These are phyloP conservation scores for Phytophthora vignae DNA, from an alignment of 352 stramenopile genomes.

Conservation along the genomic window DNA sequence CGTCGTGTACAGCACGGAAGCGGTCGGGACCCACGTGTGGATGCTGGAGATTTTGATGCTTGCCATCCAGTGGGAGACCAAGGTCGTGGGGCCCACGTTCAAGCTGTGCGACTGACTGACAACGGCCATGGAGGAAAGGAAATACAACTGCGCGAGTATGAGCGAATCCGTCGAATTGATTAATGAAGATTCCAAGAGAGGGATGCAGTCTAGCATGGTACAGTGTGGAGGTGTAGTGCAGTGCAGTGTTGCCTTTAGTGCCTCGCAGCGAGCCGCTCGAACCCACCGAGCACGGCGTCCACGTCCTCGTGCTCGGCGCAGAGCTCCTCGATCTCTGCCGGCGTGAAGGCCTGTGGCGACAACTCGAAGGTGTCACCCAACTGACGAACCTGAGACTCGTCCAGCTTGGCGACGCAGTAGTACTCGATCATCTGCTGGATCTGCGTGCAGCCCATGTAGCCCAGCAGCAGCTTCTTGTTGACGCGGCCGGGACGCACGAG, in stretches of 20 bases:
- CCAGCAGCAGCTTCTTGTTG: conserved; percentile 85
- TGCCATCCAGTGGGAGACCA: conserved; percentile 63
- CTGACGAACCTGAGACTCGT: conserved; percentile 15
- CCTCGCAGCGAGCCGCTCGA: conserved; percentile 25
- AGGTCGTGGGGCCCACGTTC: conserved; percentile 56
- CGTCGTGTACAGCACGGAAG: conserved; percentile 47
- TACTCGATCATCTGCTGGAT: conserved; percentile 72
- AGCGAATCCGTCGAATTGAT: conserved; percentile 1
- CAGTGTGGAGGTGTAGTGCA: not conserved
- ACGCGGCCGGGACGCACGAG: conserved; percentile 91
- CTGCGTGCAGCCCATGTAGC: conserved; percentile 60
- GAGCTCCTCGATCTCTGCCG: conserved; percentile 62
- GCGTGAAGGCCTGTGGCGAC: conserved; percentile 43
- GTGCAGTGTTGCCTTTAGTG: not conserved
- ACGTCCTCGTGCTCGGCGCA: conserved; percentile 59
- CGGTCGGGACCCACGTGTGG: conserved; percentile 57
- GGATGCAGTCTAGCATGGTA: conserved; percentile 24
- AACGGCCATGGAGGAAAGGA: not conserved
- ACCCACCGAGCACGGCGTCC: conserved; percentile 47
- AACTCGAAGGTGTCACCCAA: conserved; percentile 21
- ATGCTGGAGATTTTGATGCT: conserved; percentile 77
- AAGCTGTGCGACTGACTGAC: conserved; percentile 20
- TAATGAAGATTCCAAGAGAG: not conserved
- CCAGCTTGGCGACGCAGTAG: conserved; percentile 51
- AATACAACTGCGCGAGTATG: not conserved